Conservation (phyloP, 2,329 filamentous ascomycete species). For the Pezicula neosporulosa region DNA sequence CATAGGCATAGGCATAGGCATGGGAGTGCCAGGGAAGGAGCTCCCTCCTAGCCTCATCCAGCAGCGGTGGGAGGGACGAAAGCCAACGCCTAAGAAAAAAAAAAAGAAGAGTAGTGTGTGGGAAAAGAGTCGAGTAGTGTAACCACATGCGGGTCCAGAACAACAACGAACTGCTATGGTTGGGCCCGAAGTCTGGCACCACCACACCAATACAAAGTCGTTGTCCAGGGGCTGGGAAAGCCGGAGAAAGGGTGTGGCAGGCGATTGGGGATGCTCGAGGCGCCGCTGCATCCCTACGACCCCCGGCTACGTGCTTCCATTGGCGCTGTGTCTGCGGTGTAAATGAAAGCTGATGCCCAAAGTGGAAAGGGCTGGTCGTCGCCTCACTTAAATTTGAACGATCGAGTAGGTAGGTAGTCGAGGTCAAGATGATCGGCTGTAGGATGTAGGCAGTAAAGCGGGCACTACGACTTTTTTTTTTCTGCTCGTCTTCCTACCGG, state of each 20-base stretch:
- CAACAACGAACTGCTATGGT: not conserved
- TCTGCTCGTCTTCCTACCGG: no score
- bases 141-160: not conserved
- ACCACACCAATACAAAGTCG: slow-evolving; percentile 12
- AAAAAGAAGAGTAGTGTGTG: no score
- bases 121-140: no score
- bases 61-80: no score
- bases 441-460: no score
- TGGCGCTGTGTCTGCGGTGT: not conserved
- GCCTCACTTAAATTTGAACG: not conserved
- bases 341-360: not conserved
- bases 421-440: no score
- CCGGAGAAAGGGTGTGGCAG: slow-evolving; percentile 9
- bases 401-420: no score
- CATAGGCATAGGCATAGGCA: no score
- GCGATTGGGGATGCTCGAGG: slow-evolving; percentile 14
- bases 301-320: not conserved
- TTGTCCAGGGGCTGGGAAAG: slow-evolving; percentile 14
- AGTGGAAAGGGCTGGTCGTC: not conserved
- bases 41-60: no score
- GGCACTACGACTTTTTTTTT: no score
- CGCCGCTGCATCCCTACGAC: not conserved
- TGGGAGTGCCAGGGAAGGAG: no score
- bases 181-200: not conserved
- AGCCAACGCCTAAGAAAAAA: no score